Percentiles rank a stretch among this genome's conserved stretches.
phyloP scores from a whole-genome alignment of 2,329 filamentous ascomycete genomes.

The Microascus cirrosus region DNA sequence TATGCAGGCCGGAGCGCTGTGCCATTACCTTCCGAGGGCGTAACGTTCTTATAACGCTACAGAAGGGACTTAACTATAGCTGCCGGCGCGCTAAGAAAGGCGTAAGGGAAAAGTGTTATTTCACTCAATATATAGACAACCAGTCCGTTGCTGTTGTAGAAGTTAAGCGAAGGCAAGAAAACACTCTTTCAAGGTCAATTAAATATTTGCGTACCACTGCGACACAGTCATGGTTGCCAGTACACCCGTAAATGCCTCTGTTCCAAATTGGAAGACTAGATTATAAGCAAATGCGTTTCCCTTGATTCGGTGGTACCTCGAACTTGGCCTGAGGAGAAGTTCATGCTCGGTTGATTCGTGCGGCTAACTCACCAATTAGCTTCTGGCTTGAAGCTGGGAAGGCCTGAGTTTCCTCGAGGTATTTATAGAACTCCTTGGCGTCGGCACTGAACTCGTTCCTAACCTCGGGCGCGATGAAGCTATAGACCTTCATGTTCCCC shows the following conservation, averaged over 20 bases:
- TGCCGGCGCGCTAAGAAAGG: too few species aligned
- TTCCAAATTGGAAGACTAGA: constrained; percentile 24
- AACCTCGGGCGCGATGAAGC: constrained; percentile 30
- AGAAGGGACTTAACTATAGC: too few species aligned
- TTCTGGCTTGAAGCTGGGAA: constrained; percentile 35
- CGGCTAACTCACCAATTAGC: constrained; percentile 21
- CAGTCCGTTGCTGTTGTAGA: too few species aligned
- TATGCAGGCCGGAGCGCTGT: too few species aligned
- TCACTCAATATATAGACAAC: too few species aligned
- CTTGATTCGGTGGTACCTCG: neutral
- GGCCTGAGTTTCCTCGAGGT: constrained; percentile 37
- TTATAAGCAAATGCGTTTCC: constrained; percentile 8
- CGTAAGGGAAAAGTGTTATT: too few species aligned
- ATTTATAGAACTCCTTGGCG: constrained; percentile 43
- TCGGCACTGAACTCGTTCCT: constrained; percentile 45
- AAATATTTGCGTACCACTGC: neutral
- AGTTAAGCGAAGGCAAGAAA: too few species aligned
- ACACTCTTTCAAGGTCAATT: too few species aligned
- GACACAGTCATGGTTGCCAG: constrained; percentile 14
- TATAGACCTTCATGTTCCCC: constrained; percentile 47
- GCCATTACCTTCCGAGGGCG: too few species aligned
- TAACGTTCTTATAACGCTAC: too few species aligned
- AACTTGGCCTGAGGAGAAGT: neutral
- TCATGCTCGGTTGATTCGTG: too few species aligned
- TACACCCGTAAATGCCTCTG: constrained; percentile 42